Percentiles rank a stretch among this genome's conserved stretches.
These are phyloP conservation scores for Apiotrichum mycotoxinovorans DNA, from an alignment of 1,284 basidiomycete species.

Conservation along the genomic window DNA sequence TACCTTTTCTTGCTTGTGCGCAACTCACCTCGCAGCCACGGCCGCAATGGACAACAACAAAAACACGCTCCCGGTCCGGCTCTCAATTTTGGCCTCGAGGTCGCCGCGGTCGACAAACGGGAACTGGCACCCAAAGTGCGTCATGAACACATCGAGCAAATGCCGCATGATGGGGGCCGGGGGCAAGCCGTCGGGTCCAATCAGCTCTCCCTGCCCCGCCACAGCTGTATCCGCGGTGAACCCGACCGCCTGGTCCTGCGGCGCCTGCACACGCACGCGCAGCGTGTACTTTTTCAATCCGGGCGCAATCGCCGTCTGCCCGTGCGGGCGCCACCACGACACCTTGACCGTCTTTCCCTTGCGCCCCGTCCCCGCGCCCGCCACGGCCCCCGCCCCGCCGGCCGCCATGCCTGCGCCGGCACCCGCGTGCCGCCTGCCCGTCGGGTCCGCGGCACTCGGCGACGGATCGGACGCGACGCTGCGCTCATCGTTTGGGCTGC, in stretches of 20 bases:
- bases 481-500: constrained; percentile 21
- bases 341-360: constrained; percentile 34
- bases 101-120: constrained; percentile 21
- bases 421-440: neutral
- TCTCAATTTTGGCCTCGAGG: constrained; percentile 19
- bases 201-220: constrained; percentile 10
- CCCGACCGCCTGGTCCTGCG: neutral
- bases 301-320: constrained; percentile 36
- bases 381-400: no score
- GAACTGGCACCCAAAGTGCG: constrained; percentile 33
- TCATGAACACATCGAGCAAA: constrained; percentile 29
- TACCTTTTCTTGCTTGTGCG: no score
- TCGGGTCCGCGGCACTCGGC: neutral
- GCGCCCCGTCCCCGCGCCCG: no score
- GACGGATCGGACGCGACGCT: constrained; percentile 8
- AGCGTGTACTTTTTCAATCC: constrained; percentile 33
- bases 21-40: constrained; percentile 27
- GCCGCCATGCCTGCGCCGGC: no score
- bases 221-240: neutral
- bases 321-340: constrained; percentile 40
- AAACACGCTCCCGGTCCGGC: constrained; percentile 24
- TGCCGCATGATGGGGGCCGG: constrained; percentile 24
- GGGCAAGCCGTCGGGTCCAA: constrained; percentile 22
- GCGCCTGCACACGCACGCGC: constrained; percentile 30
- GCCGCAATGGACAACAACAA: constrained; percentile 29